These are phyloP conservation scores for Hypoxylon sp. DNA, from an alignment of 2,329 filamentous ascomycete species.

Conservation along the genomic window DNA sequence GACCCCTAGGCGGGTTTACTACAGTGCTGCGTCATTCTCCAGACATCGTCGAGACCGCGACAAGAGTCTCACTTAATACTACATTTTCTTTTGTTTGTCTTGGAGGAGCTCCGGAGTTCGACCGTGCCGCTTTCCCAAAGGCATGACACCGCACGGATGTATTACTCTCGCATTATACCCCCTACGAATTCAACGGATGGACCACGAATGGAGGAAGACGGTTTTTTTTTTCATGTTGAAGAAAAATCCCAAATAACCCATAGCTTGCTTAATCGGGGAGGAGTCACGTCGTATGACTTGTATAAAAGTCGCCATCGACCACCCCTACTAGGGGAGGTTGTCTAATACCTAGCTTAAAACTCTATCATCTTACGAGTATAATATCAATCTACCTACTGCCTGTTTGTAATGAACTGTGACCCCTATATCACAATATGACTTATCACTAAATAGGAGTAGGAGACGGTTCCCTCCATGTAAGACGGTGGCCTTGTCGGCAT, in stretches of 20 bases:
- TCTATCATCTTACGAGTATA: conserved; percentile 18
- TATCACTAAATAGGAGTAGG: too few species aligned
- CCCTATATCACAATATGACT: too few species aligned
- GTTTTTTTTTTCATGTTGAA: conserved; percentile 8
- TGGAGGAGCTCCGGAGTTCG: conserved; percentile 22
- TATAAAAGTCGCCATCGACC: conserved; percentile 6
- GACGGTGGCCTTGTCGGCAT: background rate
- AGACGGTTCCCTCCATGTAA: too few species aligned
- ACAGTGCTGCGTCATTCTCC: background rate
- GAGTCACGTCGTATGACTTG: conserved; percentile 1
- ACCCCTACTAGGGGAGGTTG: conserved; percentile 4
- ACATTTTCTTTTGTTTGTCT: conserved; percentile 25
- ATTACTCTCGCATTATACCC: conserved; percentile 42
- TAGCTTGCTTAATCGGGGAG: conserved; percentile 19
- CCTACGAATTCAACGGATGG: conserved; percentile 39
- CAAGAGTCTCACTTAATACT: conserved; percentile 27
- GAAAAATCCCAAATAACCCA: conserved; percentile 11
- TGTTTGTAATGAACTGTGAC: background rate
- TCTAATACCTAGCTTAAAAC: conserved; percentile 16
- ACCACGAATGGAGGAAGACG: conserved; percentile 22
- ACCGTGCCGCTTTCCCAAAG: conserved; percentile 6
- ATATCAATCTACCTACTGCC: conserved; percentile 18
- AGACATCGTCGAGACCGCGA: conserved; percentile 33
- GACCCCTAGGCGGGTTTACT: background rate
- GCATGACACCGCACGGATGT: conserved; percentile 23